Evolutionary conservation across 768 basidiomycete species (phyloP).

Genomic region (Russula griseocarnosa): DNA sequence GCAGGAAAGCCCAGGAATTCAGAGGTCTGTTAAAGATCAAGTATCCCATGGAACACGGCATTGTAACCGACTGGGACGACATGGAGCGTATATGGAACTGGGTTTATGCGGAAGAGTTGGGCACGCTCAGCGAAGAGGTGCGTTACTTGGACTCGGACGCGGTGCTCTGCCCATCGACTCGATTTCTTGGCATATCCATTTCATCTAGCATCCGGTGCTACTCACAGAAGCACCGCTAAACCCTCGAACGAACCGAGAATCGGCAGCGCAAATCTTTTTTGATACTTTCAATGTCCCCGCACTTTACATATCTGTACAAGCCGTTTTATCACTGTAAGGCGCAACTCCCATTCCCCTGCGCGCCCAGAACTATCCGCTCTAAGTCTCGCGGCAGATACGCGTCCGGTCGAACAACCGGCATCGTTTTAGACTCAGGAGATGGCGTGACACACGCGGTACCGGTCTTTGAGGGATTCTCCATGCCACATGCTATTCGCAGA

Average conservation of each 20-base stretch:
- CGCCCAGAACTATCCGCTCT: background rate
- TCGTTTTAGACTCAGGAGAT: conserved; percentile 97
- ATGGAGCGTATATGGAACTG: conserved; percentile 99
- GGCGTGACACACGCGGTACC: conserved; percentile 99
- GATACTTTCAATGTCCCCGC: conserved; percentile 99
- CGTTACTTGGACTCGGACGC: conserved; percentile 20
- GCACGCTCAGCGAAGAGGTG: conserved; percentile 96
- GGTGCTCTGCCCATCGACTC: background rate
- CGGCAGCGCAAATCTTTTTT: conserved; percentile 98
- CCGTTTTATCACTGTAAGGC: conserved; percentile 87
- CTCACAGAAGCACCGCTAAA: conserved; percentile 97
- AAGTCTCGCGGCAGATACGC: conserved; percentile 66
- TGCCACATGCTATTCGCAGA: conserved; percentile 96
- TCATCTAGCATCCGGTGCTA: conserved; percentile 84
- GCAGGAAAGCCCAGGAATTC: conserved; percentile 91
- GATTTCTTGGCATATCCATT: conserved; percentile 19
- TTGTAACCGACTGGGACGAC: conserved; percentile 99
- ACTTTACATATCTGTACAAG: conserved; percentile 93
- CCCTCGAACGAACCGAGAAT: conserved; percentile 92
- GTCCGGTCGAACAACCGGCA: conserved; percentile 97
- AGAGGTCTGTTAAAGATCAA: conserved; percentile 95
- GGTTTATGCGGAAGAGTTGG: conserved; percentile 94
- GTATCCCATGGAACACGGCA: conserved; percentile 99
- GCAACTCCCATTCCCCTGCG: background rate
- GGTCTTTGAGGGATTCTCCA: conserved; percentile 98